Evolutionary conservation across 768 basidiomycete species (phyloP), one percentile per base, ranked within the genome.

Genomic region (Rhodotorula toruloides): DNA sequence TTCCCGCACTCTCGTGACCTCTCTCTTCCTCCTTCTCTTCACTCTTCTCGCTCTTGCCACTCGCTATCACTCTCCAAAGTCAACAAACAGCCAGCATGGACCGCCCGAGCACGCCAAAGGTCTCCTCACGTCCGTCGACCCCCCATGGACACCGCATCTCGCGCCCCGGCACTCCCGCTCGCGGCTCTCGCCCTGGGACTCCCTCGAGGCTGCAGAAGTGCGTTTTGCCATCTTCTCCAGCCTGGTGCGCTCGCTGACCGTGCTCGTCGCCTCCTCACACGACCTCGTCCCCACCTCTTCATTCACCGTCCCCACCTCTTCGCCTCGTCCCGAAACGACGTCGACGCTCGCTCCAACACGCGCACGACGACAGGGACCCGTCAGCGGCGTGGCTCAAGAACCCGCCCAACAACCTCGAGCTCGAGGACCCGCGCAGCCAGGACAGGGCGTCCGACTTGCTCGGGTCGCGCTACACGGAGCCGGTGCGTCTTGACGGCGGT

Each of bases 291-390:
- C 5, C 49, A 1, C 34, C 19, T 36, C 31, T 12, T 31, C 17
- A 8, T 34, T 12, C n/a, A 9, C 29, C 52, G 10, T 31, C 21
- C 34, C 52, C 52, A 13, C 25, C 22, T 37, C 11, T 3, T 25
- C 36, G 11, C 16, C 22, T n/a, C 52, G 8, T 43, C 7, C 42
- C 22, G 4, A 6, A 17, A 43, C 42, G 25, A 25, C 25, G 0
- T n/a, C 13, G 2, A 1, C 48, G 27, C 48, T 17, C 5, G 8
- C 48, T 13, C 27, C n/a, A n/a, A n/a, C n/a, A n/a, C n/a, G n/a
- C n/a, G n/a, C n/a, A n/a, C n/a, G n/a, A n/a, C n/a, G n/a, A 21
- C 50, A 53, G 52, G 32, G 52, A 53, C 52, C 52, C 52, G 12
- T n/a, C 34, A 13, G 52, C 36, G 22, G 34, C 9, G 21, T 53